Conservation (phyloP, 306 rosid genomes). For the Cercis canadensis region DNA sequence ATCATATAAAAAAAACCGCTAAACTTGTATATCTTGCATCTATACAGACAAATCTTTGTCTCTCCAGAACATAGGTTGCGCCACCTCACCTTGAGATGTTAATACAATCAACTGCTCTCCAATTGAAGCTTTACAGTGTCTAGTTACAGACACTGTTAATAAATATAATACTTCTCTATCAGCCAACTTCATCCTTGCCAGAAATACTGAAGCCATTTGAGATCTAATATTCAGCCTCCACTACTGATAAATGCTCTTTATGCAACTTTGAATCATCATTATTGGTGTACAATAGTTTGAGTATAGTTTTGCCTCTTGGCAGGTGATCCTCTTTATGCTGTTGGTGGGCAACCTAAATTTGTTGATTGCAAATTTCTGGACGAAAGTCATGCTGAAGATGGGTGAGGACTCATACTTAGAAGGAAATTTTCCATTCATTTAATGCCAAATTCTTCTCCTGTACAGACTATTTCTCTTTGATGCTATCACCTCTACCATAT, state of each 20-base stretch:
- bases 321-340: constrained; percentile 91
- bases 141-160: no score
- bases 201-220: background rate
- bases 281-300: background rate
- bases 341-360: constrained; percentile 80
- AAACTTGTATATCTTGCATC: background rate
- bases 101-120: background rate
- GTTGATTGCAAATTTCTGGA: constrained; percentile 52
- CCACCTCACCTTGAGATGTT: background rate
- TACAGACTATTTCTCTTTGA: constrained; percentile 12
- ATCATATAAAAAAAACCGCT: background rate
- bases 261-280: background rate
- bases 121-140: background rate
- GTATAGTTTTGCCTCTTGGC: background rate
- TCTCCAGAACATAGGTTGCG: constrained; percentile 10
- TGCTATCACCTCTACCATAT: background rate
- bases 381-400: constrained; percentile 73
- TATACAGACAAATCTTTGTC: background rate
- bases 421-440: constrained; percentile 15
- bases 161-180: background rate
- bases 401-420: constrained; percentile 51
- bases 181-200: background rate
- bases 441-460: constrained; percentile 9
- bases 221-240: background rate
- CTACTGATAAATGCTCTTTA: background rate